phyloP scores from a whole-genome alignment of 352 stramenopile genomes.

The Phytophthora foliorum region DNA sequence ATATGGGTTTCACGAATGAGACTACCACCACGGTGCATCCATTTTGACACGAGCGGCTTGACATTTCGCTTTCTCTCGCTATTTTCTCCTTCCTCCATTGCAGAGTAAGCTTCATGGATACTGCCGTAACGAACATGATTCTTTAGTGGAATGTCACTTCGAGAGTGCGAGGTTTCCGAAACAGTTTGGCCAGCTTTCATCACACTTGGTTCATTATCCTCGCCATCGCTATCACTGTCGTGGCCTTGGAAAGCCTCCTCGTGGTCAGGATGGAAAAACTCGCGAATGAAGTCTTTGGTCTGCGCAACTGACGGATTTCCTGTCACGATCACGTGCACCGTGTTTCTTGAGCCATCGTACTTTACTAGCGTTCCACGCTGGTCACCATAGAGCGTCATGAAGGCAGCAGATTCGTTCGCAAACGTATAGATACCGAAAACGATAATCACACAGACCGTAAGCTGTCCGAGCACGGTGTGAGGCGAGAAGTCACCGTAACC shows the following conservation, averaged over 20 bases:
- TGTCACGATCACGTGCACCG: constrained; percentile 87
- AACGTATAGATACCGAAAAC: constrained; percentile 91
- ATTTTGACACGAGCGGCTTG: constrained; percentile 44
- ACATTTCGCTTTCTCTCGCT: constrained; percentile 16
- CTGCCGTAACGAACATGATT: constrained; percentile 33
- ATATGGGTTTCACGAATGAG: constrained; percentile 84
- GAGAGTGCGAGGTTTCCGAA: constrained; percentile 18
- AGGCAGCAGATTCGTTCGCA: constrained; percentile 81
- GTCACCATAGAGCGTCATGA: constrained; percentile 84
- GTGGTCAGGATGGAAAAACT: constrained; percentile 91
- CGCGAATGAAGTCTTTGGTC: constrained; percentile 89
- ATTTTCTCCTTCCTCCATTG: constrained; percentile 42
- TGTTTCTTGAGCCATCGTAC: constrained; percentile 77
- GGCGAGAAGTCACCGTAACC: constrained; percentile 90
- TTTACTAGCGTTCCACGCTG: constrained; percentile 59
- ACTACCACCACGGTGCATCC: constrained; percentile 61
- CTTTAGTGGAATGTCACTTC: constrained; percentile 23
- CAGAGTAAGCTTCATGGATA: constrained; percentile 39
- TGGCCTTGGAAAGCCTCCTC: constrained; percentile 52
- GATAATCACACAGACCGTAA: constrained; percentile 86
- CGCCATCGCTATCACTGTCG: constrained; percentile 23
- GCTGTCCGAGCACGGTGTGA: constrained; percentile 83
- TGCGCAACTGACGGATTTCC: constrained; percentile 83
- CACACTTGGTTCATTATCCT: constrained; percentile 22
- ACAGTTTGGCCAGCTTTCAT: constrained; percentile 8